Evolutionary conservation across 345 rosid genomes (phyloP).

Genomic region (Lenwebbia sp.): DNA sequence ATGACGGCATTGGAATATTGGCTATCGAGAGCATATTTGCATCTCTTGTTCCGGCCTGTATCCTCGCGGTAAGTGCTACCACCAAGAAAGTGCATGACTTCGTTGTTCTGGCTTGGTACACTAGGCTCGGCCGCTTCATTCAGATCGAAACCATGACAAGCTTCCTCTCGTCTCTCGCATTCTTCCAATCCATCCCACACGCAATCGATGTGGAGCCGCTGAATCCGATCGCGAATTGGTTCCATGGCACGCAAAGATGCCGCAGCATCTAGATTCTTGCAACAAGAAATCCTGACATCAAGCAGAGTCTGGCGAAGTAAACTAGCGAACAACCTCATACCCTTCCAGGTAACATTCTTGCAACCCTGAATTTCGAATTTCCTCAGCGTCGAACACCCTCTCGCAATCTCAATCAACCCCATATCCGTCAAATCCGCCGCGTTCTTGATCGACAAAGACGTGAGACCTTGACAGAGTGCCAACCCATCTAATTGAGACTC

Average conservation of each 20-base stretch:
- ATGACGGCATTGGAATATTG: not conserved
- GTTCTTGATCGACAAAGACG: slow-evolving; percentile 52
- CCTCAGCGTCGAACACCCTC: slow-evolving; percentile 50
- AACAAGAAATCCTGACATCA: slow-evolving; percentile 60
- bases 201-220: slow-evolving; percentile 73
- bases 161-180: not conserved
- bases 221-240: slow-evolving; percentile 44
- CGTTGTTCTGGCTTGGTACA: not conserved
- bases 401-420: slow-evolving; percentile 69
- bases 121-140: slow-evolving; percentile 4
- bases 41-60: slow-evolving; percentile 29
- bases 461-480: slow-evolving; percentile 55
- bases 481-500: slow-evolving; percentile 65
- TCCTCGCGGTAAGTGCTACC: slow-evolving; percentile 3
- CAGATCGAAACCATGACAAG: slow-evolving; percentile 7
- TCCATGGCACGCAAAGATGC: slow-evolving; percentile 57
- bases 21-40: slow-evolving; percentile 23
- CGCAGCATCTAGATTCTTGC: slow-evolving; percentile 44
- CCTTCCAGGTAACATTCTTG: slow-evolving; percentile 55
- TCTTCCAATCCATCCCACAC: slow-evolving; percentile 49
- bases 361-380: slow-evolving; percentile 85
- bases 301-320: slow-evolving; percentile 36
- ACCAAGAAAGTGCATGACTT: not conserved
- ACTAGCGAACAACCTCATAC: slow-evolving; percentile 50
- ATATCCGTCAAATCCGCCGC: slow-evolving; percentile 60